Base-by-base conservation (phyloP, 2,329 filamentous ascomycete species). In the Botrytis aclada region DNA sequence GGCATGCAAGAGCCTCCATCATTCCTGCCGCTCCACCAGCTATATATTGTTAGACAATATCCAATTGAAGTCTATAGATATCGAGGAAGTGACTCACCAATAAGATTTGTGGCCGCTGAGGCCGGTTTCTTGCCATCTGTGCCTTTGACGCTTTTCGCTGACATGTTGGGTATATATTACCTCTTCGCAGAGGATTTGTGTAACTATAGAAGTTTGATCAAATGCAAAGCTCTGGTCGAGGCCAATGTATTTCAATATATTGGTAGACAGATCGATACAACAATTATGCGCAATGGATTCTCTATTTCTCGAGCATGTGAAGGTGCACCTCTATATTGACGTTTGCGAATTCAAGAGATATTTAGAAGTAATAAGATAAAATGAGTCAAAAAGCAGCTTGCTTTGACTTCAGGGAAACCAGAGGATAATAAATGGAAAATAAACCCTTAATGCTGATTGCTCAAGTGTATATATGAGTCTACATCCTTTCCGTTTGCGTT, bases 1-100 rank as follows among this genome's bases (percentile, higher is more conserved):
- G 96, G 83, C 96, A 99, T 71, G 86, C 94, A 75, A 99, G 90
- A 66, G 96, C 96, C 85, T 99, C 96, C 95, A 98, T 98, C 95
- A 98, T 98, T 81, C 96, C 96, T 79, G 96, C 96, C 83, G 94
- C 94, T 82, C 96, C 96, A 82, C 96, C 96, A 82, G 96, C 96
- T 97, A 79, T 78, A 62, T 41, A 4, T 45, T 60, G 60, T 77
- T 70, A 77, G 75, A 69, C 74, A 71, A 54, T 71, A 72, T 56
- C 73, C 73, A 71, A 74, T 54, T 64, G 34, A 10, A 41, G 18
- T 10, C 43, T 22, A 18, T 20, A 1, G 12, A 2, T 5, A 12
- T 62, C 29, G 29, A 41, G 8, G 16, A 18, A 47, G 34, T 37
- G 61, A 77, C 80, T 79, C 86, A 96, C 94, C 94, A 80, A 98